A percentile compares a stretch with the other conserved stretches of the same genome.
Conservation (phyloP, 2,329 filamentous ascomycete genomes). For the Ophiostoma angusticollis region DNA sequence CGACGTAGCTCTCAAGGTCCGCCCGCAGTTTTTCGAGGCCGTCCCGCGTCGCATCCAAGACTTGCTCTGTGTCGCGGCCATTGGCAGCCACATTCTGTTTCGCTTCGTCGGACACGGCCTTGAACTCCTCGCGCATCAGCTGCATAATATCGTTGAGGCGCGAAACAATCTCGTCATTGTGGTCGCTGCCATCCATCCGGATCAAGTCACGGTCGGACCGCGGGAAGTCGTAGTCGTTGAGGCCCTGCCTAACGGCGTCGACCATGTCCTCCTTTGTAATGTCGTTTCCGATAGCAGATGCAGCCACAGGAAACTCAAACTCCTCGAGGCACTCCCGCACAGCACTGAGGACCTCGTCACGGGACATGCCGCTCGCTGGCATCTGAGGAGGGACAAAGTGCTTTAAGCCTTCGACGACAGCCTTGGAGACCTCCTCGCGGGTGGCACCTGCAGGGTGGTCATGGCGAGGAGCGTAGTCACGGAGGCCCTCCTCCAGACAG, state of each 20-base stretch:
- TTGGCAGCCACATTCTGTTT: constrained; percentile 71
- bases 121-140: constrained; percentile 46
- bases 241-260: constrained; percentile 48
- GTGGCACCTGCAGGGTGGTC: constrained; percentile 48
- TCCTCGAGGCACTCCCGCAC: constrained; percentile 80
- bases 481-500: constrained; percentile 74
- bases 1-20: constrained; percentile 72
- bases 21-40: constrained; percentile 67
- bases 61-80: constrained; percentile 73
- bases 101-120: constrained; percentile 45
- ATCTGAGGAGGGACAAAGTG: constrained; percentile 65
- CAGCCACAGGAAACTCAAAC: constrained; percentile 59
- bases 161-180: constrained; percentile 37
- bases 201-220: constrained; percentile 12
- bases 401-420: constrained; percentile 74
- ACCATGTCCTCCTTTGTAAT: constrained; percentile 50
- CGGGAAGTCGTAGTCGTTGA: constrained; percentile 37
- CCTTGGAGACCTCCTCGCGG: constrained; percentile 72
- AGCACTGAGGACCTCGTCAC: constrained; percentile 71
- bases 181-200: constrained; percentile 26
- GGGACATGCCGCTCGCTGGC: constrained; percentile 50
- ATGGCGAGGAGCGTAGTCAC: constrained; percentile 52
- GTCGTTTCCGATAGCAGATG: constrained; percentile 39
- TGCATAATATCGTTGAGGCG: constrained; percentile 54
- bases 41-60: constrained; percentile 77